Base-by-base conservation (phyloP, 495 filamentous ascomycete species). In the Massariosphaeria phaeospora region DNA sequence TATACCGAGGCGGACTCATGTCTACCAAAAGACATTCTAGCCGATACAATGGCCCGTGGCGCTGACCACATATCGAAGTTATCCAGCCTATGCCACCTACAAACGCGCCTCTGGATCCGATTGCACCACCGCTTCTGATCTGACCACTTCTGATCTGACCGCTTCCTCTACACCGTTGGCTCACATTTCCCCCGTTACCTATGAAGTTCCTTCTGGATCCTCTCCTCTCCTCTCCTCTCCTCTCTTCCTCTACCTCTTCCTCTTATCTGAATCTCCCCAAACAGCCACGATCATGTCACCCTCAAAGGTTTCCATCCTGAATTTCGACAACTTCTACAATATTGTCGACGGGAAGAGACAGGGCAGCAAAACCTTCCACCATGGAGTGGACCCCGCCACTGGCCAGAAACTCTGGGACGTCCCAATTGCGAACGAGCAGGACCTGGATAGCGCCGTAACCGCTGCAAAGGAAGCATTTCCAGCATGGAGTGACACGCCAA, bases 391-490 rank as follows among this genome's bases (percentile, higher is more conserved):
- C 62, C 78, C 79, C 1, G 69, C 75, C 8, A 80, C 69, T 15
- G 67, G 67, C 23, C 62, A 79, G 48, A 67, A 71, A 24, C 74
- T 79, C 33, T 76, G 77, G 53, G 72, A 74, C 30, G 78, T 83
- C 8, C 78, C 80, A 0, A 66, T 84, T 33, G 72, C 73, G 0
- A 75, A 68, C 3, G 67, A 73, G 25, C 61, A 74, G 30, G 81
- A 85, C 45, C 69, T 84, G 18, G 74, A 84, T 55, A 67, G 69
- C 17, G 79, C 81, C 11, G 77, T 80, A 0, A 41, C 57, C 0
- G 69, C 72, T 6, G 80, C 72, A 1, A 63, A 67, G 18, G 62
- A 62, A 20, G 81, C 79, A 0, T 83, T 78, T 63, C 63, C 70
- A 15, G 63, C 49, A 35, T 84, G 79, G 80, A 69, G 71, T 13